A percentile compares a stretch with the other conserved stretches of the same genome.
Conservation (phyloP, 495 filamentous ascomycete genomes). For the Talaromyces trachyspermus region DNA sequence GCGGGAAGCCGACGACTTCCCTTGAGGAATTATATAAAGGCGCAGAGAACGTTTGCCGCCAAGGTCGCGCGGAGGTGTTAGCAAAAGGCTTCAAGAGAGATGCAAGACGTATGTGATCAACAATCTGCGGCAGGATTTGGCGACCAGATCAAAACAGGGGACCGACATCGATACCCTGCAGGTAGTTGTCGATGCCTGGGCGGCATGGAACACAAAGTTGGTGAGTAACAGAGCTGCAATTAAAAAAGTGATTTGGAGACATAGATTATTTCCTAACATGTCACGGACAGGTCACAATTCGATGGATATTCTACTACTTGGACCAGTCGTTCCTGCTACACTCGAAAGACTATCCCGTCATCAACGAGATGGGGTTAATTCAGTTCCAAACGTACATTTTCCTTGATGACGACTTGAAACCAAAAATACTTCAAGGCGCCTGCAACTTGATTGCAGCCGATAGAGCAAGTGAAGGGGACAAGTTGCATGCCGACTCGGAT, state of each 20-base stretch:
- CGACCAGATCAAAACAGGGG: slow-evolving; percentile 38
- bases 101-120: slow-evolving; percentile 56
- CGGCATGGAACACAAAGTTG: slow-evolving; percentile 69
- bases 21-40: slow-evolving; percentile 84
- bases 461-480: slow-evolving; percentile 42
- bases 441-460: slow-evolving; percentile 71
- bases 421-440: slow-evolving; percentile 59
- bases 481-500: slow-evolving; percentile 31
- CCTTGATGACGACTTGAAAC: slow-evolving; percentile 42
- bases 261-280: too few relatives aligned
- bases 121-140: slow-evolving; percentile 46
- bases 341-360: slow-evolving; percentile 43
- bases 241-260: too few relatives aligned
- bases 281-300: slow-evolving; percentile 64
- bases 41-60: slow-evolving; percentile 82
- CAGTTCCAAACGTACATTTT: slow-evolving; percentile 51
- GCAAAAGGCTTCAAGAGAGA: slow-evolving; percentile 52
- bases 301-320: slow-evolving; percentile 85
- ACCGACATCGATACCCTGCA: slow-evolving; percentile 56
- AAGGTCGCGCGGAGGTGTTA: slow-evolving; percentile 58
- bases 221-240: too few relatives aligned
- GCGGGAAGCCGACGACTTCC: slow-evolving; percentile 53
- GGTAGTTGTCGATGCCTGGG: slow-evolving; percentile 64
- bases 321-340: slow-evolving; percentile 82
- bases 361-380: slow-evolving; percentile 54